phyloP scores from a whole-genome alignment of 768 basidiomycete genomes.

The Boletus pseudo-olivaceus region DNA sequence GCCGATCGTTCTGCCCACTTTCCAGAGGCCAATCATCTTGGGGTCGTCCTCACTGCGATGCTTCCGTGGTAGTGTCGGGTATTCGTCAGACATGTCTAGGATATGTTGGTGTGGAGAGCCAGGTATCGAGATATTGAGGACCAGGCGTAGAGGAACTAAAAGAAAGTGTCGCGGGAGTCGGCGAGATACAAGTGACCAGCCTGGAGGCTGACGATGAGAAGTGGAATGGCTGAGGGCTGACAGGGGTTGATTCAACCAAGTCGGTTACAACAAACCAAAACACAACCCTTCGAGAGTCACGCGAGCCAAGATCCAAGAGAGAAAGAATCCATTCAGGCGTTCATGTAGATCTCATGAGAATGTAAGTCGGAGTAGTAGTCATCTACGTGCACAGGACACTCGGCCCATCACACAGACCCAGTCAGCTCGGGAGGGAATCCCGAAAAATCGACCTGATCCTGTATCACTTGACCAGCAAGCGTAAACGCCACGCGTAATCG shows the following conservation, averaged over 20 bases:
- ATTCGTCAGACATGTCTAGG: conserved; percentile 26
- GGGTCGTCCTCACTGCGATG: conserved; percentile 42
- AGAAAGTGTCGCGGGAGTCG: not conserved
- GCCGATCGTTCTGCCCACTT: conserved; percentile 80
- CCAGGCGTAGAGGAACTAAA: not conserved
- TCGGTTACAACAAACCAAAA: conserved; percentile 9
- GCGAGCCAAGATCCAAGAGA: not conserved
- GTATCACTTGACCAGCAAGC: conserved; percentile 63
- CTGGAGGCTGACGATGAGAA: conserved; percentile 19
- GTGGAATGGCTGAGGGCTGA: conserved; percentile 13
- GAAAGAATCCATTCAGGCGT: conserved; percentile 1
- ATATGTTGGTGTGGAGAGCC: conserved; percentile 17
- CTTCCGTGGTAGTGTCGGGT: conserved; percentile 28
- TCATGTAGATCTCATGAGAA: conserved; percentile 24
- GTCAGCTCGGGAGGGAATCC: conserved; percentile 82
- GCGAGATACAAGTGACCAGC: not conserved
- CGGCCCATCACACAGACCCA: conserved; percentile 32
- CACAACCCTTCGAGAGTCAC: not conserved
- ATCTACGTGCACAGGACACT: conserved; percentile 12
- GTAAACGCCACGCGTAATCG: conserved; percentile 80
- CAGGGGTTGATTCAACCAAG: conserved; percentile 17
- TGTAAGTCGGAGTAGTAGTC: conserved; percentile 7
- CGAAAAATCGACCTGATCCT: conserved; percentile 93
- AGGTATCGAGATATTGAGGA: not conserved
- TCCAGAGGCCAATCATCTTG: conserved; percentile 77